A percentile compares a stretch with the other conserved stretches of the same genome.
Conservation (phyloP, 305 asterid genomes). For the Lippia alba region DNA sequence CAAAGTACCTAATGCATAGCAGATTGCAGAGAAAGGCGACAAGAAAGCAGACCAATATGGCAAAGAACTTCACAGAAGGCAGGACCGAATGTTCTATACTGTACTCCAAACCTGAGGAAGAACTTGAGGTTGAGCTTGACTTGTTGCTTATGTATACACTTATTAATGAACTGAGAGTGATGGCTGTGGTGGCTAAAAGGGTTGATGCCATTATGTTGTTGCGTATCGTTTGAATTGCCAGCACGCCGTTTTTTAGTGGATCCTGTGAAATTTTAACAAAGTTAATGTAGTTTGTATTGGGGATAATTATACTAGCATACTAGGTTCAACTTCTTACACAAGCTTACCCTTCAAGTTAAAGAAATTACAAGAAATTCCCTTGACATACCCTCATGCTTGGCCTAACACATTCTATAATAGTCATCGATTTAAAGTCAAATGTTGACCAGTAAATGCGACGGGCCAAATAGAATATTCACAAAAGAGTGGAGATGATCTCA, state of each 20-base stretch:
- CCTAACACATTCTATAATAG: too few species aligned
- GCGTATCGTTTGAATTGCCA: conserved; percentile 81
- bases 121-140: conserved; percentile 45
- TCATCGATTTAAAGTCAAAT: too few species aligned
- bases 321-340: too few species aligned
- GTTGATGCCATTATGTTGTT: conserved; percentile 96
- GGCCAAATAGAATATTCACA: too few species aligned
- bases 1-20: conserved; percentile 77
- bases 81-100: conserved; percentile 48
- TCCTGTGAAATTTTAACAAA: conserved; percentile 55
- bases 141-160: conserved; percentile 69
- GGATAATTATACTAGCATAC: too few species aligned
- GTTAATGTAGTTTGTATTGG: too few species aligned
- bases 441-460: too few species aligned
- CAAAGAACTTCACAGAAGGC: conserved; percentile 66
- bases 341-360: too few species aligned
- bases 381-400: too few species aligned
- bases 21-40: conserved; percentile 77
- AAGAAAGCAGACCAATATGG: conserved; percentile 76
- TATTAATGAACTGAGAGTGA: conserved; percentile 82
- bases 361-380: too few species aligned
- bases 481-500: too few species aligned
- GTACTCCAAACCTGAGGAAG: conserved; percentile 42
- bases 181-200: conserved; percentile 79
- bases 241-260: conserved; percentile 75